Percentiles rank a stretch among this genome's conserved stretches.
Evolutionary conservation across 2,329 filamentous ascomycete species (phyloP).

Genomic region (Cylindrodendrum hubeiense): DNA sequence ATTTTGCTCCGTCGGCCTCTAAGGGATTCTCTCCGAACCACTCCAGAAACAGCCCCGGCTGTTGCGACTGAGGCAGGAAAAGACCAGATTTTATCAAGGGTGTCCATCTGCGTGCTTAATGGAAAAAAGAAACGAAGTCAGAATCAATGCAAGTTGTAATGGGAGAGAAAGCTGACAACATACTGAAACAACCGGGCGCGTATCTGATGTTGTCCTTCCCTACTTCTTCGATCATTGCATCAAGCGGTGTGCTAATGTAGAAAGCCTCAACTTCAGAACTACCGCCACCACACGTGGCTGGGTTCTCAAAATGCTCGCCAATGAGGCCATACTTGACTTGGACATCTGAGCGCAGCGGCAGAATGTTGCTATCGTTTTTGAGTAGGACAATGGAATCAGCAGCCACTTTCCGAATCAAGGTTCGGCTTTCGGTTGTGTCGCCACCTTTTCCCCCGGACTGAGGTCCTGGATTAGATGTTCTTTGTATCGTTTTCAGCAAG

Average conservation of each 20-base stretch:
- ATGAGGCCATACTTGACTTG: constrained; percentile 49
- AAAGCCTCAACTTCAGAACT: constrained; percentile 46
- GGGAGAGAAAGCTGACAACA: neutral
- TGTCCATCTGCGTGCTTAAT: neutral
- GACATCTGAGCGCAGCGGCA: constrained; percentile 10
- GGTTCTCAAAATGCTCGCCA: constrained; percentile 50
- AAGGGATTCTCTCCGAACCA: constrained; percentile 12
- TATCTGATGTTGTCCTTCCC: constrained; percentile 20
- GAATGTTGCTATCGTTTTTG: constrained; percentile 25
- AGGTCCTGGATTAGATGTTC: neutral
- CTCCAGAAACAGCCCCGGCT: neutral
- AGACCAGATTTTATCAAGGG: neutral
- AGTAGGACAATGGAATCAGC: constrained; percentile 48
- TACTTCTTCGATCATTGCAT: constrained; percentile 39
- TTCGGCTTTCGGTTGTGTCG: neutral
- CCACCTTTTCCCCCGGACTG: neutral
- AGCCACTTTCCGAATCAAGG: neutral
- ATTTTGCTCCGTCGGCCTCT: neutral
- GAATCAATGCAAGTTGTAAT: too few species aligned
- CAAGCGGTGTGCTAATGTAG: constrained; percentile 44
- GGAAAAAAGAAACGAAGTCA: too few species aligned
- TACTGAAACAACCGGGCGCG: constrained; percentile 11
- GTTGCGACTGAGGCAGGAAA: neutral
- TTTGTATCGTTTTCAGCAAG: constrained; percentile 24
- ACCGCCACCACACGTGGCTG: constrained; percentile 46